Base-by-base conservation (phyloP, 495 filamentous ascomycete genomes). In the Xylaria longipes region DNA sequence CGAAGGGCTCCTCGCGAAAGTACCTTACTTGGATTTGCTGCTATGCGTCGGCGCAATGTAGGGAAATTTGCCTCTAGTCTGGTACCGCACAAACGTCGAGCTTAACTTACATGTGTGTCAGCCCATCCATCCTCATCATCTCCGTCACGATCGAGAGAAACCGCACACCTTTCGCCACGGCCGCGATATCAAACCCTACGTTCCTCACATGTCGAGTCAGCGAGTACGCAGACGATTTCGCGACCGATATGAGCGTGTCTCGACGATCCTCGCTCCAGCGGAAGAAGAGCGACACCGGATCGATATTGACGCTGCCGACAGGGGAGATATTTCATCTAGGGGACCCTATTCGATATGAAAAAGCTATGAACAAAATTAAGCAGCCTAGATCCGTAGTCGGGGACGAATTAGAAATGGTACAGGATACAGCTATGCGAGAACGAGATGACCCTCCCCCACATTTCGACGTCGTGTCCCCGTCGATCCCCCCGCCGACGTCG, bases 11-110 rank as follows among this genome's bases (percentile, higher is more conserved):
- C 52, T 70, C 1, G 74, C 35, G 39, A 72, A 46, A 33, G 56
- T 74, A 43, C 74, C 75, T 17, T 74, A 73, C 57, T 66, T 79
- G 20, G 66, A 77, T 25, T 35, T 79, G 56, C 61, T 75, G 11
- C 35, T 77, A 29, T 79, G 77, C 22, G 69, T 73, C 14, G 68
- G 71, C 52, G 77, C 77, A 31, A 71, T 77, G 77, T 79, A 75
- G 76, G 77, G 54, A 35, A 15, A 7, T 31, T 43, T 20, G 20
- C 14, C 17, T 15, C 8, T 12, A 29, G 7, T 43, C 9, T 11
- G 12, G 15, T 56, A 41, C 11, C 45, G 11, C 22, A 57, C 64
- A 67, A 25, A 37, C 22, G 11, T 29, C 11, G 33, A 22, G 9
- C 31, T 29, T 52, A 1, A 33, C 65, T 67, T 27, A 67, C 48